Evolutionary conservation across 2,329 filamentous ascomycete genomes (phyloP).

Genomic region (Pezicula carpinea): DNA sequence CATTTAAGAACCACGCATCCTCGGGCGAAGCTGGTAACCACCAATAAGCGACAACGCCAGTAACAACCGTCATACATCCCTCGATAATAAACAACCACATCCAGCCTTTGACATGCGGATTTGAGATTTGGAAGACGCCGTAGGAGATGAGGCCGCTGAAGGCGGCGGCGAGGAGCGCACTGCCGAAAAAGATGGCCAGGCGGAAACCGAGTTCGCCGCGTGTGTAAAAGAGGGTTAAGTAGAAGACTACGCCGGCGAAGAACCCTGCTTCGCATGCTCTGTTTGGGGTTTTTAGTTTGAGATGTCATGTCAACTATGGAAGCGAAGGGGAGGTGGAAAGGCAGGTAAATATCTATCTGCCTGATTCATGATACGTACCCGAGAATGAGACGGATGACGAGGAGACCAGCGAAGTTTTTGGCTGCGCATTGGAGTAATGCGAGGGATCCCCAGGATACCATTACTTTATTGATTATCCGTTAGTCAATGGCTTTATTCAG

Average conservation of each 20-base stretch:
- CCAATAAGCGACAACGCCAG: conserved; percentile 15
- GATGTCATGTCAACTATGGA: conserved; percentile 3
- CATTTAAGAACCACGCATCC: conserved; percentile 11
- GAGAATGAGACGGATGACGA: conserved; percentile 30
- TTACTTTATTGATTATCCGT: conserved; percentile 25
- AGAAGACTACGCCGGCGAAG: conserved; percentile 50
- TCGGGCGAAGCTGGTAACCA: conserved; percentile 5
- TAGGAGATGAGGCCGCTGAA: conserved; percentile 35
- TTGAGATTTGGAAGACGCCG: conserved; percentile 44
- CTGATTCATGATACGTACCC: conserved; percentile 28
- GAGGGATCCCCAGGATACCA: conserved; percentile 44
- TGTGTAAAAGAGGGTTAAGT: conserved; percentile 44
- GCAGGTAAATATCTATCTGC: too few relatives aligned
- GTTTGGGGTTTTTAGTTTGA: neutral
- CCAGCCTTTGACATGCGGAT: conserved; percentile 40
- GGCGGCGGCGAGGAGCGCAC: conserved; percentile 34
- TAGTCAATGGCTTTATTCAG: too few relatives aligned
- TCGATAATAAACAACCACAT: conserved; percentile 41
- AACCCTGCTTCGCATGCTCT: conserved; percentile 46
- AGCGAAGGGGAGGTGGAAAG: neutral
- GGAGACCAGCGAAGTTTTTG: conserved; percentile 29
- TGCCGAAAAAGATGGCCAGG: conserved; percentile 39
- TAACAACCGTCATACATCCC: conserved; percentile 32
- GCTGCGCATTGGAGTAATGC: conserved; percentile 34
- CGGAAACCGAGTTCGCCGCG: conserved; percentile 37